A percentile compares a stretch with the other conserved stretches of the same genome.
These are phyloP conservation scores for Trichoderma asperelloides DNA, from an alignment of 495 filamentous ascomycete genomes.

Conservation along the genomic window DNA sequence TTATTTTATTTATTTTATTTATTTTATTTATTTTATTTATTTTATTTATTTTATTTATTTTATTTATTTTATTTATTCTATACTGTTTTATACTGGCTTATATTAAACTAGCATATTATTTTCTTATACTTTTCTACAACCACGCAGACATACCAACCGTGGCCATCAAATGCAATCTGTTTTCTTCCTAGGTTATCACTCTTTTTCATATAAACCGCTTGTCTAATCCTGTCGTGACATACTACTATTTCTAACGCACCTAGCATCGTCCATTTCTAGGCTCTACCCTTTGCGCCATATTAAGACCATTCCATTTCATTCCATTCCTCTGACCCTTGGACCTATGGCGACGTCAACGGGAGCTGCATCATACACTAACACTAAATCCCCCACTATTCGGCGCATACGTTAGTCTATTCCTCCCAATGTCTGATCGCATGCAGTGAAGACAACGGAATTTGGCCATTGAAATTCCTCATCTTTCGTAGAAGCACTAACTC, in stretches of 20 bases:
- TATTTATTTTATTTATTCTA: too few species aligned
- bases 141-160: background rate
- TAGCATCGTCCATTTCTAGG: too few species aligned
- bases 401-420: background rate
- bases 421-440: background rate
- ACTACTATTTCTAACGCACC: background rate
- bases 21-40: too few species aligned
- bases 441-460: background rate
- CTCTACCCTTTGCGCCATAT: too few species aligned
- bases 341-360: background rate
- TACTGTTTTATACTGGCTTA: too few species aligned
- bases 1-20: too few species aligned
- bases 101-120: background rate
- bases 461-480: background rate
- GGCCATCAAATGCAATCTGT: background rate
- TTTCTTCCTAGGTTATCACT: background rate
- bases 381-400: background rate
- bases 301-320: too few species aligned
- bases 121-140: background rate
- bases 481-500: slow-evolving; percentile 6
- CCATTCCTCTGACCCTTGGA: too few species aligned
- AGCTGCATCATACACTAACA: background rate
- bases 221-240: background rate
- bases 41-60: too few species aligned
- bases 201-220: too few species aligned